Conservation (phyloP, 2,329 filamentous ascomycete species). For the Xylariaceae sp. region DNA sequence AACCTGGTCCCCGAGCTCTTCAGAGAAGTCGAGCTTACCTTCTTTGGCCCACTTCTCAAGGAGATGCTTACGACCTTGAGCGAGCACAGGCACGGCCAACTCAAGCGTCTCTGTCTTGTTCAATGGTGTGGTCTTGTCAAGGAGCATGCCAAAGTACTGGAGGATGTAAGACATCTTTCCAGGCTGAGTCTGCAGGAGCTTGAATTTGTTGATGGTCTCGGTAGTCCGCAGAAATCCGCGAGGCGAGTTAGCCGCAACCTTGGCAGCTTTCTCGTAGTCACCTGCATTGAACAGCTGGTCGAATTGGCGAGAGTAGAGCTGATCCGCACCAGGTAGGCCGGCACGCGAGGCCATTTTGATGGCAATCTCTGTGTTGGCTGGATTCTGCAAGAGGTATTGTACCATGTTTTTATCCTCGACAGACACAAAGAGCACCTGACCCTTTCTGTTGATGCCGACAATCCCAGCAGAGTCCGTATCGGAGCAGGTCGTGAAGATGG, state of each 20-base stretch:
- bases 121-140: conserved; percentile 83
- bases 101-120: conserved; percentile 95
- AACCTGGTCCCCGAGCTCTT: conserved; percentile 93
- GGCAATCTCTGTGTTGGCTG: conserved; percentile 87
- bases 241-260: conserved; percentile 94
- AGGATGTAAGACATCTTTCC: conserved; percentile 91
- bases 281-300: conserved; percentile 79
- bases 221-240: conserved; percentile 91
- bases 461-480: conserved; percentile 85
- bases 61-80: conserved; percentile 91
- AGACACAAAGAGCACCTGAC: conserved; percentile 90
- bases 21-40: conserved; percentile 92
- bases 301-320: conserved; percentile 89
- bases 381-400: conserved; percentile 93
- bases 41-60: conserved; percentile 98
- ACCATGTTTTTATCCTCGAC: conserved; percentile 91
- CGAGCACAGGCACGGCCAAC: conserved; percentile 85
- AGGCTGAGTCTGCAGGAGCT: conserved; percentile 74
- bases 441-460: conserved; percentile 94
- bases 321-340: conserved; percentile 89
- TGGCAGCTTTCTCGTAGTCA: conserved; percentile 85
- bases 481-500: conserved; percentile 90
- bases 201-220: conserved; percentile 95
- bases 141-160: conserved; percentile 95
- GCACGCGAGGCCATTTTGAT: conserved; percentile 95